phyloP scores from a whole-genome alignment of 768 basidiomycete genomes.

The Rhizopogon roseolus region DNA sequence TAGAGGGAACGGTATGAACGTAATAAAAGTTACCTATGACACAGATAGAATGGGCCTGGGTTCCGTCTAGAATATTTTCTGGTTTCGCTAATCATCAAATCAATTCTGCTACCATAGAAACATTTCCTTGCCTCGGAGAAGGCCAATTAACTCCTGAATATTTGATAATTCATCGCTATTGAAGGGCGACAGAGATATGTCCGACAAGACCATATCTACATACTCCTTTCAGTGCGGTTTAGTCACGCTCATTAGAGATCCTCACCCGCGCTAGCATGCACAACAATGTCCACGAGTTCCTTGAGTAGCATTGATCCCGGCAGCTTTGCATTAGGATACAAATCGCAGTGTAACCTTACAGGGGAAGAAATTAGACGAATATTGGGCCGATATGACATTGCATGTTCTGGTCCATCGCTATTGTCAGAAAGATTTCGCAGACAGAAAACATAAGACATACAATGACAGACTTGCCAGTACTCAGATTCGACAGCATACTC shows the following conservation, averaged over 20 bases:
- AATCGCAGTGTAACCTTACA: slow-evolving; percentile 5
- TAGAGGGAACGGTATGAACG: background rate
- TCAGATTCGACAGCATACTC: slow-evolving; percentile 13
- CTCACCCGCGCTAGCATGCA: slow-evolving; percentile 16
- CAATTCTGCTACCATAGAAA: background rate
- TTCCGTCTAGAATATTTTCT: background rate
- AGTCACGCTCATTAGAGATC: background rate
- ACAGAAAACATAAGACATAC: background rate
- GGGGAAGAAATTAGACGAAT: background rate
- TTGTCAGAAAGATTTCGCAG: background rate
- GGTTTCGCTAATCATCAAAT: background rate
- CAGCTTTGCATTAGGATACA: background rate
- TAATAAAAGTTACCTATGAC: background rate
- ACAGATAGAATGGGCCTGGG: background rate
- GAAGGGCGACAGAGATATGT: slow-evolving; percentile 4
- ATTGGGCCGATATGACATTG: background rate
- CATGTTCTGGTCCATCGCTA: background rate
- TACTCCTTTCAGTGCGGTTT: slow-evolving; percentile 14
- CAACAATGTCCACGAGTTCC: slow-evolving; percentile 1
- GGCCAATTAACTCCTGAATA: slow-evolving; percentile 6
- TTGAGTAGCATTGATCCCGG: background rate
- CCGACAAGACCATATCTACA: no score
- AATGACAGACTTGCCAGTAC: slow-evolving; percentile 16
- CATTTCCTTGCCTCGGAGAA: background rate
- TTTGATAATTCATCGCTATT: slow-evolving; percentile 2